Base-by-base conservation (phyloP, 495 filamentous ascomycete species). In the Neurospora discreta region DNA sequence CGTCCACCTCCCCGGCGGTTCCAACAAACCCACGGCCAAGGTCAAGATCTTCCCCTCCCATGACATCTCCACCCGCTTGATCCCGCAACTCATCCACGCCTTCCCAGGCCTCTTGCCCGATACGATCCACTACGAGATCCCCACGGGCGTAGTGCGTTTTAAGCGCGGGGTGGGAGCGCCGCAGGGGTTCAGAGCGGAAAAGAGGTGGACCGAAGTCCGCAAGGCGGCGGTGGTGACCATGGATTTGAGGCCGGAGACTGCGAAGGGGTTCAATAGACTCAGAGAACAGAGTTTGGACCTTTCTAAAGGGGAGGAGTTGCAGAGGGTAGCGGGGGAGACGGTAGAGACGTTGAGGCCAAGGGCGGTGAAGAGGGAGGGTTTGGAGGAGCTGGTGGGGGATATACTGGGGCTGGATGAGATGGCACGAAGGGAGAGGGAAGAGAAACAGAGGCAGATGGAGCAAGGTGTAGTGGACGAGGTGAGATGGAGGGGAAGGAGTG, bases 81-180 rank as follows among this genome's bases (percentile, higher is more conserved):
- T 87, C 10, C 87, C 86, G 0, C 77, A 78, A 38, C 75, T 84
- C 43, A 72, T 86, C 2, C 80, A 83, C 72, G 84, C 87, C 74
- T 90, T 88, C 80, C 73, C 71, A 10, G 80, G 81, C 65, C 86
- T 88, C 60, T 71, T 89, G 16, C 85, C 82, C 0, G 75, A 78
- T 23, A 69, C 70, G 0, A 74, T 82, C 72, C 9, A 33, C 5
- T 85, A 85, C 69, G 36, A 58, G 39, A 84, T 78, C 2, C 18
- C 68, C 0, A 74, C 74, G 1, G 82, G 83, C 11, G 38, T 73
- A 15, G 70, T 77, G 1, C 39, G 70, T 13, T 46, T 77, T 15
- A 16, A 68, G 52, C 52, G 52, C 15, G 52, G 52, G 15, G 1
- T 36, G 16, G 52, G 26, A 0, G 13, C 23, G 0, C 0, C 23